Percentiles rank a stretch among this genome's conserved stretches.
Conservation (phyloP, 2,329 filamentous ascomycete species). For the Penicillium verrucosum region DNA sequence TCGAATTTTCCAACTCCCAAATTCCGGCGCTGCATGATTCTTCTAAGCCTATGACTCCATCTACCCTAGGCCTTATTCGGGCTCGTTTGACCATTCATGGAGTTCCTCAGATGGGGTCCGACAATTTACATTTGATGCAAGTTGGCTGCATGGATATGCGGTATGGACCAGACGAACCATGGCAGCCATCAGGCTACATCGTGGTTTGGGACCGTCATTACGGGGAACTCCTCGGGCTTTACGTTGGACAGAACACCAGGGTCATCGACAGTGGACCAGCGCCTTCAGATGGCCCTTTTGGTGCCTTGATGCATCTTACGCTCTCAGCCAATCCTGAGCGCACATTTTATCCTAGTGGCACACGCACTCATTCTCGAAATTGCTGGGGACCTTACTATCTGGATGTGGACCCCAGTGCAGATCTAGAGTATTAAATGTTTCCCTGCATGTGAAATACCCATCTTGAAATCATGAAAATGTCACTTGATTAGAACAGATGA, state of each 20-base stretch:
- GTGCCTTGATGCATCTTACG: constrained; percentile 14
- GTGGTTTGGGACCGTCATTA: constrained; percentile 36
- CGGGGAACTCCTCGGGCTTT: constrained; percentile 30
- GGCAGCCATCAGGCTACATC: constrained; percentile 36
- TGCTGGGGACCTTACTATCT: constrained; percentile 20
- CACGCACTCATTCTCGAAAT: background rate
- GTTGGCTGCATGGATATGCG: constrained; percentile 35
- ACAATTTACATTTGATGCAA: constrained; percentile 35
- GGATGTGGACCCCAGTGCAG: constrained; percentile 27
- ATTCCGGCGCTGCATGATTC: constrained; percentile 12
- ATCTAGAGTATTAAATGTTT: constrained; percentile 10
- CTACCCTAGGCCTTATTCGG: constrained; percentile 33
- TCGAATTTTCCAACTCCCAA: constrained; percentile 27
- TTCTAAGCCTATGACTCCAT: constrained; percentile 17
- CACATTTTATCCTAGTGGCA: background rate
- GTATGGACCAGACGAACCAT: constrained; percentile 14
- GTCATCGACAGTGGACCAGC: constrained; percentile 23
- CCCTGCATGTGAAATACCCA: constrained; percentile 6
- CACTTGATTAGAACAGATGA: background rate
- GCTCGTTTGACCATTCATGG: constrained; percentile 24
- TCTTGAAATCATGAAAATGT: background rate
- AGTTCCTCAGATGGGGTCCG: constrained; percentile 17
- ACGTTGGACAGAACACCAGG: constrained; percentile 26
- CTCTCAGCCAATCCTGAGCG: background rate
- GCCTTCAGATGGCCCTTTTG: constrained; percentile 14